These are phyloP conservation scores for Hanseniaspora hatyaiensis DNA, from an alignment of 805 yeast species.

Conservation along the genomic window DNA sequence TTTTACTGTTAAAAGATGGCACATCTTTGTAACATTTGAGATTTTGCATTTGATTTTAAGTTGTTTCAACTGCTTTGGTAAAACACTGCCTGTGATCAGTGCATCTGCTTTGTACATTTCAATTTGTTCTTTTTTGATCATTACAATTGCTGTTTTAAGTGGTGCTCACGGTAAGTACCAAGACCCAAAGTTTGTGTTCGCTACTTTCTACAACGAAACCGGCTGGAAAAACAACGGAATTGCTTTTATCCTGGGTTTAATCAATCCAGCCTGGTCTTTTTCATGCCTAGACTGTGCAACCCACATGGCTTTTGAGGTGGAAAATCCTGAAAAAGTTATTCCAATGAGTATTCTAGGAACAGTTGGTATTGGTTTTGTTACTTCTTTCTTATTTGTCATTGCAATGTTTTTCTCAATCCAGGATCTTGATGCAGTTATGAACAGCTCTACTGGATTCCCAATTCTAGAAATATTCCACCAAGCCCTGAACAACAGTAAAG, in stretches of 20 bases:
- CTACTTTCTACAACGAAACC: constrained; percentile 44
- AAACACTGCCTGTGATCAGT: constrained; percentile 42
- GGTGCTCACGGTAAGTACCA: constrained; percentile 48
- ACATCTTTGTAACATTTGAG: constrained; percentile 44
- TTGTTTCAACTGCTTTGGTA: constrained; percentile 46
- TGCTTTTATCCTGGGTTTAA: constrained; percentile 54
- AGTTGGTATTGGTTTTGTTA: constrained; percentile 56
- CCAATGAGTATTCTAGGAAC: constrained; percentile 60
- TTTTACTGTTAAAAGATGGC: constrained; percentile 41
- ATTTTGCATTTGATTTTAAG: constrained; percentile 37
- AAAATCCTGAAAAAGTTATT: constrained; percentile 46
- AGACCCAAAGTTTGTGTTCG: constrained; percentile 46
- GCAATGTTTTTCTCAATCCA: constrained; percentile 53
- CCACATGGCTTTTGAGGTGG: constrained; percentile 60
- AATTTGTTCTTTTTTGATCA: constrained; percentile 42
- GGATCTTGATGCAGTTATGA: constrained; percentile 39
- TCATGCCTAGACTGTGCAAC: constrained; percentile 61
- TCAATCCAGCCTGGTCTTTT: constrained; percentile 64
- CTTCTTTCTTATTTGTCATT: constrained; percentile 43
- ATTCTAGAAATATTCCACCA: constrained; percentile 54
- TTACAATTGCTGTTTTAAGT: constrained; percentile 46
- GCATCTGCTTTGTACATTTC: constrained; percentile 45
- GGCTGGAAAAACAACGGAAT: constrained; percentile 53
- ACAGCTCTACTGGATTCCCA: constrained; percentile 49
- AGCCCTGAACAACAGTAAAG: constrained; percentile 37